Evolutionary conservation across 345 rosid species (phyloP).

Genomic region (Nephelium lappaceum): DNA sequence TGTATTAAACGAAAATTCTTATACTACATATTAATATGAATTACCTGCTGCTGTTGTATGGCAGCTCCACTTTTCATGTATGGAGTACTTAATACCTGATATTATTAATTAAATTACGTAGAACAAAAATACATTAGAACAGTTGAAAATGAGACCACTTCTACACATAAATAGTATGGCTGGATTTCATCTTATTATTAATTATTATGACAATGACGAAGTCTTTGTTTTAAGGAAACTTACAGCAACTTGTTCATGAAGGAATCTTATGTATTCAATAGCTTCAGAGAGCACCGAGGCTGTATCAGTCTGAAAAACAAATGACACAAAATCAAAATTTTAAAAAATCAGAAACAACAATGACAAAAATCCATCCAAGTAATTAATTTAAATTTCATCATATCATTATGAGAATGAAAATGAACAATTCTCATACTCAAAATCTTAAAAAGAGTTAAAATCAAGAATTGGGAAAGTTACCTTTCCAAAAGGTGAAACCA

Average conservation of each 20-base stretch:
- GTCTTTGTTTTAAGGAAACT: constrained; percentile 36
- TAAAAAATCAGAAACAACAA: not conserved
- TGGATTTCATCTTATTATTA: constrained; percentile 21
- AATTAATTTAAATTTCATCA: not conserved
- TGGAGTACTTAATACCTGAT: constrained; percentile 82
- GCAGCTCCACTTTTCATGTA: constrained; percentile 93
- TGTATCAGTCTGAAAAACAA: constrained; percentile 83
- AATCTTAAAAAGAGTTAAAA: constrained; percentile 25
- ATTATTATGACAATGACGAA: constrained; percentile 12
- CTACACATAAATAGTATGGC: not conserved
- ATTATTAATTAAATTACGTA: constrained; percentile 5
- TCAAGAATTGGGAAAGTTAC: constrained; percentile 38
- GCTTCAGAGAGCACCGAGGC: constrained; percentile 99
- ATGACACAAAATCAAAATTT: constrained; percentile 2
- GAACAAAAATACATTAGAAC: not conserved
- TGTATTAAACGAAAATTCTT: no score
- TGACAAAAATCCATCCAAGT: no score
- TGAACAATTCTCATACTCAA: constrained; percentile 11
- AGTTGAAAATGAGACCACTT: not conserved
- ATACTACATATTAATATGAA: not conserved
- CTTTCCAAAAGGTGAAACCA: constrained; percentile 99
- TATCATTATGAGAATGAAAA: constrained; percentile 20
- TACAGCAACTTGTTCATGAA: constrained; percentile 91
- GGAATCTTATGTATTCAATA: constrained; percentile 94
- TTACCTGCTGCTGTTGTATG: constrained; percentile 79